Percentiles rank a stretch among this genome's conserved stretches.
Evolutionary conservation across 148 eudicot genomes (phyloP).

Genomic region (Persicaria tinctoria): DNA sequence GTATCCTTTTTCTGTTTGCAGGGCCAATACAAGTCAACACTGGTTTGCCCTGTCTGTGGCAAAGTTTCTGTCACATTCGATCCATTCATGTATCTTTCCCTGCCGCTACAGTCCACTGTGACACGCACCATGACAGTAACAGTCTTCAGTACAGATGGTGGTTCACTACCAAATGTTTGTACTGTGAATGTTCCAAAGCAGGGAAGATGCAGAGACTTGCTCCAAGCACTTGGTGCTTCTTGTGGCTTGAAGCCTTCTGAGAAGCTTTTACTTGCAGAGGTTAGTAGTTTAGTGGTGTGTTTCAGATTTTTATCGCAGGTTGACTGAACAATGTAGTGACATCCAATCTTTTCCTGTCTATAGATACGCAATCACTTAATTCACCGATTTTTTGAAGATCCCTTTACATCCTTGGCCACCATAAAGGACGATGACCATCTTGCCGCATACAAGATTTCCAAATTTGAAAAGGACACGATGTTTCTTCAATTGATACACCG

Average conservation of each 20-base stretch:
- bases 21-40: constrained; percentile 98
- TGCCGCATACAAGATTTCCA: constrained; percentile 87
- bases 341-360: constrained; percentile 1
- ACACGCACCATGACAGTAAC: constrained; percentile 82
- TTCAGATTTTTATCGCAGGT: background rate
- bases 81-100: constrained; percentile 97
- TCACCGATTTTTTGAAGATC: constrained; percentile 84
- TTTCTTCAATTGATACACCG: constrained; percentile 88
- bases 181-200: constrained; percentile 83
- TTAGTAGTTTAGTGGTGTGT: constrained; percentile 15
- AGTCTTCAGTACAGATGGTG: constrained; percentile 78
- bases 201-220: constrained; percentile 88
- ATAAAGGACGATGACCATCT: constrained; percentile 88
- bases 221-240: constrained; percentile 72
- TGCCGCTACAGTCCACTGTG: constrained; percentile 84
- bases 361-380: constrained; percentile 81
- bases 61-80: constrained; percentile 93
- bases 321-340: background rate
- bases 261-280: constrained; percentile 98
- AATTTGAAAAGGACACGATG: constrained; percentile 43
- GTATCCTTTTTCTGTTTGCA: constrained; percentile 25
- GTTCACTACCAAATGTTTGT: constrained; percentile 68
- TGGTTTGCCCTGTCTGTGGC: constrained; percentile 78
- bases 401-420: constrained; percentile 57
- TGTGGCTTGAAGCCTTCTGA: constrained; percentile 74